Base-by-base conservation (phyloP, 1,139 yeast species). In the Pichia sp. region DNA sequence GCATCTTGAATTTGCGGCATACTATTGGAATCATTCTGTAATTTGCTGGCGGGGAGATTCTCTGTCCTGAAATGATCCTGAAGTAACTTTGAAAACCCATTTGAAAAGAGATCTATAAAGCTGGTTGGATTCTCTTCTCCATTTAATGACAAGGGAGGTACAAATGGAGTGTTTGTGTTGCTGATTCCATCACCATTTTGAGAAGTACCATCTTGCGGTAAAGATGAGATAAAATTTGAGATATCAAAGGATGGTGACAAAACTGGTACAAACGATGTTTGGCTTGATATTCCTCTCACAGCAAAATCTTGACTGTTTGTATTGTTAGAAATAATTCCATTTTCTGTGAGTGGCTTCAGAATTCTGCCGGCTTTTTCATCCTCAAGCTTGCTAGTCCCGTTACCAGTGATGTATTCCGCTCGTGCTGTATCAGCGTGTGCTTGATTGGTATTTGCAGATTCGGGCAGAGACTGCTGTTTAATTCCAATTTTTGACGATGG, bases 81-180 rank as follows among this genome's bases (percentile, higher is more conserved):
- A 13, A 64, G 52, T 6, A 62, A 45, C 43, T 54, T 59, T 3
- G 66, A 52, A 40, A 64, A 64, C 10, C 54, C 59, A 2, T 61
- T 62, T 5, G 69, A 61, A 48, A 64, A 62, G 10, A 62, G 26
- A 32, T 61, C 64, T 8, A 57, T 32, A 38, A 61, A 51, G 8
- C 56, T 47, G 8, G 42, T 44, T n/a, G 40, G 26, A 32, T 47
- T 51, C 38, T 53, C 58, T 45, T 55, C 58, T 8, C 54, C 56
- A 40, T 51, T 56, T n/a, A 56, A 47, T 13, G 56, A 51, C 38
- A 53, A 47, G 15, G 52, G 50, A 10, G 45, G 51, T 10, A 49
- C 38, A n/a, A 42, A 16, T 5, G 52, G 23, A 3, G n/a, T 6
- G n/a, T 36, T 36, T 13, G 40, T 5, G 15, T 5, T 15, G n/a